Percentiles rank a stretch among this genome's conserved stretches.
phyloP scores from a whole-genome alignment of 768 basidiomycete genomes.

The Kondoa malvinella region DNA sequence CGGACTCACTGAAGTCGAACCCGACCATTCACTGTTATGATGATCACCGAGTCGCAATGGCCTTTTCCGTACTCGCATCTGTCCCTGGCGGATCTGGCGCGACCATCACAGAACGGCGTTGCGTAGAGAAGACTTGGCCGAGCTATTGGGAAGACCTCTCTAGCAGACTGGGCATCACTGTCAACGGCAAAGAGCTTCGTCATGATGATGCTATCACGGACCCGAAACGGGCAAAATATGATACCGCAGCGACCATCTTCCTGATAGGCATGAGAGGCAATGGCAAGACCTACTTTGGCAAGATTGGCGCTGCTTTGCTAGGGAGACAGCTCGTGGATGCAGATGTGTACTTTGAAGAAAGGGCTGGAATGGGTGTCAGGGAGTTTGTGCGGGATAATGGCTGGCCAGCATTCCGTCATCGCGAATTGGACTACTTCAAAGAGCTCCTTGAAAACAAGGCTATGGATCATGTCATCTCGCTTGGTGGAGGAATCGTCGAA shows the following conservation, averaged over 20 bases:
- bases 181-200: conserved; percentile 70
- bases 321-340: conserved; percentile 68
- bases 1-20: conserved; percentile 37
- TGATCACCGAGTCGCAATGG: conserved; percentile 98
- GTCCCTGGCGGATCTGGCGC: conserved; percentile 33
- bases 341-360: conserved; percentile 55
- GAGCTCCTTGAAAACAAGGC: conserved; percentile 47
- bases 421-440: conserved; percentile 52
- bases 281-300: conserved; percentile 78
- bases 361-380: conserved; percentile 35
- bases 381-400: conserved; percentile 65
- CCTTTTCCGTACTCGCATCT: conserved; percentile 72
- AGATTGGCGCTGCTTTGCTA: conserved; percentile 54
- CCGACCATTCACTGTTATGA: conserved; percentile 80
- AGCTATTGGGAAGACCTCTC: conserved; percentile 99
- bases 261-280: conserved; percentile 93
- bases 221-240: conserved; percentile 9
- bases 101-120: conserved; percentile 84
- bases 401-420: conserved; percentile 75
- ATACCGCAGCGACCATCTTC: conserved; percentile 38
- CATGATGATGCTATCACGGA: conserved; percentile 18
- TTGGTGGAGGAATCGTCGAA: conserved; percentile 91
- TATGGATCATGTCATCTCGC: conserved; percentile 57
- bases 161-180: conserved; percentile 85
- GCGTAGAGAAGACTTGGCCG: conserved; percentile 99